Conservation (phyloP, 2,329 filamentous ascomycete species). For the Grosmannia serpens region DNA sequence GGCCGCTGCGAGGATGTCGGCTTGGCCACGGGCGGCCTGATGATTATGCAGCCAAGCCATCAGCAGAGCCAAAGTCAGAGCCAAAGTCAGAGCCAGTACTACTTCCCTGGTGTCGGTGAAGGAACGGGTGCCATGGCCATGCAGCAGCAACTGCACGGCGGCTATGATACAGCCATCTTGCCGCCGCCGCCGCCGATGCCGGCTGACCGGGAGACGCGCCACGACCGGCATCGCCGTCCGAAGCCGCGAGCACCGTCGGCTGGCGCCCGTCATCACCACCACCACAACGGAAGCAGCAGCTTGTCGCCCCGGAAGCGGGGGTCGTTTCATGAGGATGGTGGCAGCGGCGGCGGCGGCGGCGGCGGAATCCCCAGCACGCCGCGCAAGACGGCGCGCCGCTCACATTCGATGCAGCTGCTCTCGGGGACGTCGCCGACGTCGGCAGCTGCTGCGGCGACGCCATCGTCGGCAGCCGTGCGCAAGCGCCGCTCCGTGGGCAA, state of each 20-base stretch:
- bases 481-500: slow-evolving; percentile 24
- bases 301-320: slow-evolving; percentile 5
- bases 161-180: not conserved
- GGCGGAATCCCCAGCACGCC: slow-evolving; percentile 4
- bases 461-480: slow-evolving; percentile 16
- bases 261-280: slow-evolving; percentile 38
- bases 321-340: not conserved
- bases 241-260: slow-evolving; percentile 43
- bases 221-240: slow-evolving; percentile 21
- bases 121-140: not conserved
- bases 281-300: slow-evolving; percentile 19
- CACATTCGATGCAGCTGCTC: slow-evolving; percentile 17
- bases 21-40: slow-evolving; percentile 27
- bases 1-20: slow-evolving; percentile 10
- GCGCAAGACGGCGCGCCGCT: slow-evolving; percentile 12
- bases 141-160: not conserved
- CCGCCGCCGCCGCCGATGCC: slow-evolving; percentile 6
- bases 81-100: slow-evolving; percentile 8
- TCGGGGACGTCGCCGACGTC: slow-evolving; percentile 3
- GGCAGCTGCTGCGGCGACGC: not conserved
- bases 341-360: not conserved
- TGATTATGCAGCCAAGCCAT: slow-evolving; percentile 39
- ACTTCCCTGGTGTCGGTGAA: slow-evolving; percentile 6
- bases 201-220: not conserved
- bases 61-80: slow-evolving; percentile 11